Evolutionary conservation across 768 basidiomycete species (phyloP).

Genomic region (Flagelloscypha sp.): DNA sequence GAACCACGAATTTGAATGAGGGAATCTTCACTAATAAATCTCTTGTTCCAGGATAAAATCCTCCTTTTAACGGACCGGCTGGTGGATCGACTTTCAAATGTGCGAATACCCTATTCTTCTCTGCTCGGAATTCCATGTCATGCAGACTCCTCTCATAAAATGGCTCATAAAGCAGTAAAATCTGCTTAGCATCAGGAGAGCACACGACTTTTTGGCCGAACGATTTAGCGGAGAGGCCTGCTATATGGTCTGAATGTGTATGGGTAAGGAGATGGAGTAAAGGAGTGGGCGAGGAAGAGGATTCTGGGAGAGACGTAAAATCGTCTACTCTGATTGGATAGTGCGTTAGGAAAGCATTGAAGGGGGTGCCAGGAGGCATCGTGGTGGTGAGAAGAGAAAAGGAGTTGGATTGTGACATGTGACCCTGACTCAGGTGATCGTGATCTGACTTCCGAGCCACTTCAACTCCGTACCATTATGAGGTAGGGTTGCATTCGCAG

Average conservation of each 20-base stretch:
- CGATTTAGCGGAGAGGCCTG: slow-evolving; percentile 64
- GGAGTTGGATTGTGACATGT: no score
- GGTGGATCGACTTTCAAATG: slow-evolving; percentile 58
- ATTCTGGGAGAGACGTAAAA: slow-evolving; percentile 42
- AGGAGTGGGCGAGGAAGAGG: slow-evolving; percentile 29
- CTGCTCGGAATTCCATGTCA: slow-evolving; percentile 40
- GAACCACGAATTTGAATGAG: slow-evolving; percentile 20
- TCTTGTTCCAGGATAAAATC: slow-evolving; percentile 44
- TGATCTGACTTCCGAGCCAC: no score
- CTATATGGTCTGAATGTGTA: slow-evolving; percentile 83
- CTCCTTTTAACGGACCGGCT: slow-evolving; percentile 35
- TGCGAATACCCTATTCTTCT: slow-evolving; percentile 50
- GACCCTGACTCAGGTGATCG: no score
- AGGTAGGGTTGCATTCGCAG: no score
- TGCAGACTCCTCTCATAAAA: slow-evolving; percentile 54
- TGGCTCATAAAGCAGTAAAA: slow-evolving; percentile 74
- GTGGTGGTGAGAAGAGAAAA: no score
- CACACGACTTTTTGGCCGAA: slow-evolving; percentile 71
- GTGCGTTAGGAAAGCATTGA: slow-evolving; percentile 65
- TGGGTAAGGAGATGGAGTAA: slow-evolving; percentile 75
- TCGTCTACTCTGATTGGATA: slow-evolving; percentile 83
- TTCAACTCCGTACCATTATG: no score
- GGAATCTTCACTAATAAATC: slow-evolving; percentile 69
- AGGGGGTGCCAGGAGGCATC: slow-evolving; percentile 79
- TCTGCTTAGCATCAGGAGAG: slow-evolving; percentile 77